Evolutionary conservation across 2,329 filamentous ascomycete genomes (phyloP), one percentile per base, ranked within the genome.

Genomic region (Microthyrium microscopicum): DNA sequence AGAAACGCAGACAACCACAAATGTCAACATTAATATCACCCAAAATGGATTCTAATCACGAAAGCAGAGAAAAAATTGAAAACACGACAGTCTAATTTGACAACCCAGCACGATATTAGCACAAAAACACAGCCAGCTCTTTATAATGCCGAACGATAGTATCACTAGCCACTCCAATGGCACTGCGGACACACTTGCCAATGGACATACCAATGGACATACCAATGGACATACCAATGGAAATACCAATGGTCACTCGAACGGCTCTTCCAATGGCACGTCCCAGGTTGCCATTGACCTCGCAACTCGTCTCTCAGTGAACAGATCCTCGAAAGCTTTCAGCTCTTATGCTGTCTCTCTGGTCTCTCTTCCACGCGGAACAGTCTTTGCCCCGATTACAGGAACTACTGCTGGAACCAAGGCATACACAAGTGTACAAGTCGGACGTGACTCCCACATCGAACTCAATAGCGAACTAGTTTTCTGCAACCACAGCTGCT

Each of bases 401-500:
- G 54, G 45, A 20, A 55, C 60, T 12, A 62, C 58, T 1, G 55
- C 60, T 2, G 52, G 55, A 5, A 37, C 44, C 2, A 49, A 59
- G 20, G 59, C 60, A 19, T 70, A 66, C 53, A 58, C 58, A 2
- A 63, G 59, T 3, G 67, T 71, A 3, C 66, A 71, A 42, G 60
- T 60, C 2, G 57, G 56, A 2, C 47, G 47, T 16, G 53, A 56
- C 35, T 52, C 56, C 1, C 66, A 71, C 47, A 64, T 70, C 42
- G 66, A 70, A 42, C 56, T 70, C 4, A 68, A 69, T 49, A 62
- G 57, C 38, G 67, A 68, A 41, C 52, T 71, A 8, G 58, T 70
- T 17, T 71, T 60, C 49, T 60, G 64, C 52, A 72, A 71, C 50
- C 67, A 71, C 49, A 64, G 60, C 3, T 71, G 64, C 47, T 48